These are phyloP conservation scores for Apophysomyces elegans DNA, from an alignment of 371 early-diverging fungal genomes.

Conservation along the genomic window DNA sequence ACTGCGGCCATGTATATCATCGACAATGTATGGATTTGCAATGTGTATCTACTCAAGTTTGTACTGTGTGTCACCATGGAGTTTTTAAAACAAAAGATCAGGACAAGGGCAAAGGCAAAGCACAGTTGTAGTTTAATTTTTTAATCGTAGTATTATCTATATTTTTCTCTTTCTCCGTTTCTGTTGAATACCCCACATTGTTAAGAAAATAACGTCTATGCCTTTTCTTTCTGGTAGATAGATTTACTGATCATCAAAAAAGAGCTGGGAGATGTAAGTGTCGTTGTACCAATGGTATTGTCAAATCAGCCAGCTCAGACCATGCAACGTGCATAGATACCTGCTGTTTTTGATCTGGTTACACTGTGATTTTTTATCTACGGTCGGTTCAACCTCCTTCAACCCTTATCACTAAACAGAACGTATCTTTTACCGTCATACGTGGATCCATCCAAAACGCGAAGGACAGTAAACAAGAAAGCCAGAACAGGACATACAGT, in stretches of 20 bases:
- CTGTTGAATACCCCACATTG: no score
- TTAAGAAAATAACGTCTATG: no score
- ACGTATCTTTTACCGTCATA: no score
- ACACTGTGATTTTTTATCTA: not conserved
- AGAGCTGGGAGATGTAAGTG: not conserved
- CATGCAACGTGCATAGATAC: slow-evolving; percentile 3
- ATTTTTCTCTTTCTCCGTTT: no score
- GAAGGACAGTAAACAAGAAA: no score
- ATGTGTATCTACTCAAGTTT: slow-evolving; percentile 24
- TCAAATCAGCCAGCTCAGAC: slow-evolving; percentile 2
- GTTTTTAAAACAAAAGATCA: slow-evolving; percentile 12
- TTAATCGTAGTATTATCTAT: not conserved
- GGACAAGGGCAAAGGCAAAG: slow-evolving; percentile 15
- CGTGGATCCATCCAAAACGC: no score
- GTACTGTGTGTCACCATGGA: slow-evolving; percentile 34
- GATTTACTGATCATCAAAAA: not conserved
- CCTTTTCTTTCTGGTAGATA: no score
- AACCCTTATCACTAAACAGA: no score
- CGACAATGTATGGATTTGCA: slow-evolving; percentile 56
- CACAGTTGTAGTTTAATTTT: not conserved
- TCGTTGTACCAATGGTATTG: not conserved
- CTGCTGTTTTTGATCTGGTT: slow-evolving; percentile 3
- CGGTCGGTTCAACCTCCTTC: no score
- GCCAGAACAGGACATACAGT: no score
- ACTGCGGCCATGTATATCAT: slow-evolving; percentile 67